A percentile compares a stretch with the other conserved stretches of the same genome.
phyloP scores from a whole-genome alignment of 768 basidiomycete species.

The Tylopilus cervinicoccineus region DNA sequence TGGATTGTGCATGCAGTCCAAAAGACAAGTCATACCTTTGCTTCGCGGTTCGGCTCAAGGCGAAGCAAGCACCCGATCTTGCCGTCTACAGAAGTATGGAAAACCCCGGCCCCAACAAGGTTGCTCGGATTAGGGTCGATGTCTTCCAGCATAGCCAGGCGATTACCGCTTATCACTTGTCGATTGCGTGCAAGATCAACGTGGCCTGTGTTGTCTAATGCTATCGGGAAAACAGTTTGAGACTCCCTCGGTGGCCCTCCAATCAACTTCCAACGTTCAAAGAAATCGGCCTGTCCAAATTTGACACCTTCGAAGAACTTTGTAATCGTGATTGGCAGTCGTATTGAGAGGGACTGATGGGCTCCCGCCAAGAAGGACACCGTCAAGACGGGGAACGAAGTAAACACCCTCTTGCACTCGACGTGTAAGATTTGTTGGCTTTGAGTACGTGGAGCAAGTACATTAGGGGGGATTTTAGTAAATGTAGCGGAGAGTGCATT shows the following conservation, averaged over 20 bases:
- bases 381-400: slow-evolving; percentile 69
- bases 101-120: slow-evolving; percentile 90
- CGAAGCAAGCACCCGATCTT: slow-evolving; percentile 95
- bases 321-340: slow-evolving; percentile 80
- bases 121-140: slow-evolving; percentile 96
- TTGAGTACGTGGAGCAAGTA: slow-evolving; percentile 78
- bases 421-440: slow-evolving; percentile 91
- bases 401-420: slow-evolving; percentile 90
- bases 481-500: slow-evolving; percentile 80
- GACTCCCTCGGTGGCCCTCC: slow-evolving; percentile 93
- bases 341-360: slow-evolving; percentile 79
- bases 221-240: slow-evolving; percentile 82
- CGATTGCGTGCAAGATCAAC: slow-evolving; percentile 72
- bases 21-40: slow-evolving; percentile 58
- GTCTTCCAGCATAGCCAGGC: slow-evolving; percentile 71
- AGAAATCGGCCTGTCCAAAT: slow-evolving; percentile 81
- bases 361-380: slow-evolving; percentile 92
- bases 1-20: not conserved
- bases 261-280: slow-evolving; percentile 97
- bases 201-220: slow-evolving; percentile 60
- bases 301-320: slow-evolving; percentile 95
- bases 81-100: slow-evolving; percentile 87
- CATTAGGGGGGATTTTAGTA: slow-evolving; percentile 85
- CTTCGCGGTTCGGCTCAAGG: slow-evolving; percentile 92
- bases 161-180: slow-evolving; percentile 74